Percentiles rank a stretch among this genome's conserved stretches.
Evolutionary conservation across 352 stramenopile genomes (phyloP).

Genomic region (Globisporangium cystogenes): DNA sequence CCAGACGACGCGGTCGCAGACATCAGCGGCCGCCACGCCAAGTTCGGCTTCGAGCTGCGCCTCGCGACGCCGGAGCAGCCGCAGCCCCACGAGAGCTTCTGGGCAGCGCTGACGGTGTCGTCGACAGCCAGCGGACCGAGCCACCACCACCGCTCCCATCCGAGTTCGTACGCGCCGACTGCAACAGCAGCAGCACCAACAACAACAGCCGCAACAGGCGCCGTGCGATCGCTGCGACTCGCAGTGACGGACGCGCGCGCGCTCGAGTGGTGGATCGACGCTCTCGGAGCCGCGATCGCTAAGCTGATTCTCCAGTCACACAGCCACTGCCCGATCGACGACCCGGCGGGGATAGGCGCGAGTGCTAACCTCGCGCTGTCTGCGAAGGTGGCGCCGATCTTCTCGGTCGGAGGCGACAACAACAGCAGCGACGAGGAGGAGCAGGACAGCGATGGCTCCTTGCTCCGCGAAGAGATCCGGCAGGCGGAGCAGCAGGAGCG

Average conservation of each 20-base stretch:
- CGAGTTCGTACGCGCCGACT: too few species aligned
- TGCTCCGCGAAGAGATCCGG: constrained; percentile 15
- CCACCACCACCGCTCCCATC: neutral
- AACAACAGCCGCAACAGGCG: neutral
- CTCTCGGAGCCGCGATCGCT: constrained; percentile 38
- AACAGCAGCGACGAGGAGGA: constrained; percentile 1
- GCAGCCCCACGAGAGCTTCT: neutral
- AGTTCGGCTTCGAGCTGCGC: constrained; percentile 49
- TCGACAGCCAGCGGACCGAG: neutral
- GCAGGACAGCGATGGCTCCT: neutral
- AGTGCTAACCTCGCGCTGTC: neutral
- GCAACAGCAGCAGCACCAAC: too few species aligned
- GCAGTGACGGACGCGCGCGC: constrained; percentile 22
- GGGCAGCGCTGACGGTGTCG: neutral
- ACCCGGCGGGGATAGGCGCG: constrained; percentile 17
- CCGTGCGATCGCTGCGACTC: constrained; percentile 29
- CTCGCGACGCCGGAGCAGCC: constrained; percentile 6
- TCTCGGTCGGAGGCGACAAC: constrained; percentile 1
- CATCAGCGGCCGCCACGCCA: constrained; percentile 35
- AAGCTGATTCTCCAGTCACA: constrained; percentile 28
- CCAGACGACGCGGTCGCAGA: constrained; percentile 52
- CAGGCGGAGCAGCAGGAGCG: constrained; percentile 7
- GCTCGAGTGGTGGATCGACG: constrained; percentile 44
- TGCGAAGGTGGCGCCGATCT: constrained; percentile 12
- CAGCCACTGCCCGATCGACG: constrained; percentile 13